Evolutionary conservation across 305 asterid species (phyloP).

Genomic region (Solanum hybrid): DNA sequence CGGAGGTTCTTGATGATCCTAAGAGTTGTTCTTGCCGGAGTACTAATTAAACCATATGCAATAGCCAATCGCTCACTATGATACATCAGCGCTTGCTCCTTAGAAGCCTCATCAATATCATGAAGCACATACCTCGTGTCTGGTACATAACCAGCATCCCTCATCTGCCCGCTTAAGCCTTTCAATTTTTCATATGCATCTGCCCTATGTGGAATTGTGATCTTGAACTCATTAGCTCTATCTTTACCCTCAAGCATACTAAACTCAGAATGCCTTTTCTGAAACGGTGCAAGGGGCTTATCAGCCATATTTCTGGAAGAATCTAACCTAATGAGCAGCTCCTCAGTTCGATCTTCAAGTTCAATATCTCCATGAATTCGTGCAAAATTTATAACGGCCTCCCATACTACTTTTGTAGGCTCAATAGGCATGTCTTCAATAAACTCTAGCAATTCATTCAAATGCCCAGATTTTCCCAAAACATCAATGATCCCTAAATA

Average conservation of each 20-base stretch:
- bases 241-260: constrained; percentile 33
- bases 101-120: constrained; percentile 31
- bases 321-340: constrained; percentile 18
- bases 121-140: not conserved
- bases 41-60: constrained; percentile 40
- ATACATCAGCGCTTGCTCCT: constrained; percentile 39
- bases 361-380: constrained; percentile 32
- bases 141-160: constrained; percentile 27
- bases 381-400: constrained; percentile 14
- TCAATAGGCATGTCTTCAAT: constrained; percentile 26
- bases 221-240: constrained; percentile 14
- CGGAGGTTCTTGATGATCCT: not conserved
- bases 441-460: constrained; percentile 31
- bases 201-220: constrained; percentile 6
- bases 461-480: constrained; percentile 32
- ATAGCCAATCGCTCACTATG: constrained; percentile 42
- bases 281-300: constrained; percentile 15
- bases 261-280: constrained; percentile 22
- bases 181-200: constrained; percentile 16
- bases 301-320: constrained; percentile 7
- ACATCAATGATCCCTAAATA: constrained; percentile 22
- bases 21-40: constrained; percentile 35
- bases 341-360: constrained; percentile 29
- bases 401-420: constrained; percentile 29
- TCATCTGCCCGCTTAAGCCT: constrained; percentile 34